Conservation (phyloP, 352 stramenopile species). For the Lagenidium giganteum region DNA sequence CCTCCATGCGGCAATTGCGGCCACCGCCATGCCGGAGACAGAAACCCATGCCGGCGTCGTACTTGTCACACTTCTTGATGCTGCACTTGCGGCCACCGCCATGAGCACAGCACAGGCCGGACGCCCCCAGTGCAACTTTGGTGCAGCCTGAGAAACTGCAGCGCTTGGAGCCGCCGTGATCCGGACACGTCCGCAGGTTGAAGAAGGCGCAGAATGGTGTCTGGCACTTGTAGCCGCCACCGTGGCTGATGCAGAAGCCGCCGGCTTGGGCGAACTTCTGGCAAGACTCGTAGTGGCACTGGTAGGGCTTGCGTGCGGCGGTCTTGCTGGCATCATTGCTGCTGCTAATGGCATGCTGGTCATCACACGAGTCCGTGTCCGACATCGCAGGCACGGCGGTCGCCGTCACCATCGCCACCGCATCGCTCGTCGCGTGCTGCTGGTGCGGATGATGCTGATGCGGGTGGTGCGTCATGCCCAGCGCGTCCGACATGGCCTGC, state of each 20-base stretch:
- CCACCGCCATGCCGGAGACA: constrained; percentile 74
- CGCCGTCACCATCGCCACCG: neutral
- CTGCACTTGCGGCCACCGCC: constrained; percentile 65
- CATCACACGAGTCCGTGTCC: no score
- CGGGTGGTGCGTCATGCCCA: no score
- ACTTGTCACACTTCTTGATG: constrained; percentile 67
- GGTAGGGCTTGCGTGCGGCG: constrained; percentile 20
- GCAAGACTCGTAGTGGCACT: constrained; percentile 46
- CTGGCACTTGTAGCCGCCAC: constrained; percentile 65
- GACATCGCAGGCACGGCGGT: neutral
- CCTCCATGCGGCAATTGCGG: constrained; percentile 44
- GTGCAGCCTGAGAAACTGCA: constrained; percentile 46
- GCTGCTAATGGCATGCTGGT: no score
- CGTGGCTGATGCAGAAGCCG: constrained; percentile 60
- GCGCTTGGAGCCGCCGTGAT: constrained; percentile 68
- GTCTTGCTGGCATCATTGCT: no score
- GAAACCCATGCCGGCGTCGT: constrained; percentile 57
- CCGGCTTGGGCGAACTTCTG: constrained; percentile 58
- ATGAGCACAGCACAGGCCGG: constrained; percentile 58
- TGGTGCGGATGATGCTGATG: no score
- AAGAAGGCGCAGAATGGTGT: constrained; percentile 66
- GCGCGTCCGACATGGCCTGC: no score
- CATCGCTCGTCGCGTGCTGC: no score
- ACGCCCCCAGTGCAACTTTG: constrained; percentile 39
- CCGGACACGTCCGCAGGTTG: constrained; percentile 65